Percentiles rank a stretch among this genome's conserved stretches.
Conservation (phyloP, 2,329 filamentous ascomycete species). For the Aspergillus sp. region DNA sequence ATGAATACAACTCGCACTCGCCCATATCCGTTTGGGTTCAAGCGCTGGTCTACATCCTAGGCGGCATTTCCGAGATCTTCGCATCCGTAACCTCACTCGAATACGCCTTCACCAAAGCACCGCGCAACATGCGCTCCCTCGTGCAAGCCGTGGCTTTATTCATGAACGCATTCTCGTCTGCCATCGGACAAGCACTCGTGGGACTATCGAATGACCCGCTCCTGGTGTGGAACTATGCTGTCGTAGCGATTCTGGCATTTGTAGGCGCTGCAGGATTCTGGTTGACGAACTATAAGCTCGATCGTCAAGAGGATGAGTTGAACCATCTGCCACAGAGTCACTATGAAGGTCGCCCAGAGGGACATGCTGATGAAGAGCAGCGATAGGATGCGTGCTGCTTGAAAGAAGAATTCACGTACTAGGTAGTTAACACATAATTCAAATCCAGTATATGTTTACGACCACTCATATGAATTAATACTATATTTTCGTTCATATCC, state of each 20-base stretch:
- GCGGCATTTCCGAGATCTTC: conserved; percentile 60
- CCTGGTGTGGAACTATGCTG: conserved; percentile 71
- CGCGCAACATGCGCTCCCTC: conserved; percentile 78
- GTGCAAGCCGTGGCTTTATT: conserved; percentile 69
- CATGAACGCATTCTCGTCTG: conserved; percentile 69
- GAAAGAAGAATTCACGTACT: no score
- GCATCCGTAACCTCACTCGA: conserved; percentile 66
- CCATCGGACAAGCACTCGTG: conserved; percentile 69
- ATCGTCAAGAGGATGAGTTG: conserved; percentile 67
- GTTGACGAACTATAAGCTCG: conserved; percentile 66
- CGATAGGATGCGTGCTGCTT: neutral
- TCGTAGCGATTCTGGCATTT: conserved; percentile 63
- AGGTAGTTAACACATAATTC: no score
- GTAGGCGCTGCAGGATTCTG: conserved; percentile 67
- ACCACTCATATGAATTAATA: no score
- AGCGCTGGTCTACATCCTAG: conserved; percentile 52
- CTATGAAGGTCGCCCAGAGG: neutral
- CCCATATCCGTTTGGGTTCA: conserved; percentile 66
- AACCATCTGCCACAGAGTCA: conserved; percentile 49
- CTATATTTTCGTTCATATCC: no score
- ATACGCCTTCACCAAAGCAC: conserved; percentile 76
- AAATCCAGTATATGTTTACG: no score
- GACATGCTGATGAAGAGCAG: neutral
- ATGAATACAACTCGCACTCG: conserved; percentile 47
- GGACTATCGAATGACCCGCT: conserved; percentile 64